Evolutionary conservation across 2,329 filamentous ascomycete genomes (phyloP), one percentile per base, ranked within the genome.

Genomic region (Colletotrichum eleusines): DNA sequence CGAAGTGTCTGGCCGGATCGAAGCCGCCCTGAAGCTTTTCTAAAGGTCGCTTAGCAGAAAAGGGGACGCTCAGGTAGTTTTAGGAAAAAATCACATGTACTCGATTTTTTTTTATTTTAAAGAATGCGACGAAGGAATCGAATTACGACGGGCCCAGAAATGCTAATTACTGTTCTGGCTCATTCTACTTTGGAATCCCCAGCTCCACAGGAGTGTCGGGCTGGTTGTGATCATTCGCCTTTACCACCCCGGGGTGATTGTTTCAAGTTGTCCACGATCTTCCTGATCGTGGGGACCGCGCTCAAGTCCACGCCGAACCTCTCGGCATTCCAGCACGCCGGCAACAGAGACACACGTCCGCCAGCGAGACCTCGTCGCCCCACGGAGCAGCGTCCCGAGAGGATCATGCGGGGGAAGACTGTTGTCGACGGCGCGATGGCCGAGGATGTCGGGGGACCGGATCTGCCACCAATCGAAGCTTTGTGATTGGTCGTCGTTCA

Each of bases 1-100:
- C 2, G 88, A 94, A 73, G 93, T 92, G 74, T 82, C 84, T 26
- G 92, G 92, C 18, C 88, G 79, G 46, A 91, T 95, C 23, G 71
- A 77, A 33, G 75, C 78, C 0, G 74, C 80, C 1, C 69, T 80
- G 54, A 75, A 76, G 16, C 66, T 81, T 8, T 80, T 79, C 33
- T 79, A 77, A n/a, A n/a, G 35, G 44, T 50, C 8, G 28, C 31
- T 38, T 38, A 38, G 35, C 35, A 12, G 9, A 12, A 18, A 20
- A 2, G 16, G 38, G 50, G n/a, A 16, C 20, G 3, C 1, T 60
- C 16, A 14, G 16, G 31, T 38, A 31, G 31, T 11, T n/a, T n/a
- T n/a, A n/a, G 20, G 20, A 11, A n/a, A 31, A 16, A 23, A 31
- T 6, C 12, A 35, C 18, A 18, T 33, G 8, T n/a, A 14, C n/a